Base-by-base conservation (phyloP, 805 yeast genomes). In the Naumovozyma baii region DNA sequence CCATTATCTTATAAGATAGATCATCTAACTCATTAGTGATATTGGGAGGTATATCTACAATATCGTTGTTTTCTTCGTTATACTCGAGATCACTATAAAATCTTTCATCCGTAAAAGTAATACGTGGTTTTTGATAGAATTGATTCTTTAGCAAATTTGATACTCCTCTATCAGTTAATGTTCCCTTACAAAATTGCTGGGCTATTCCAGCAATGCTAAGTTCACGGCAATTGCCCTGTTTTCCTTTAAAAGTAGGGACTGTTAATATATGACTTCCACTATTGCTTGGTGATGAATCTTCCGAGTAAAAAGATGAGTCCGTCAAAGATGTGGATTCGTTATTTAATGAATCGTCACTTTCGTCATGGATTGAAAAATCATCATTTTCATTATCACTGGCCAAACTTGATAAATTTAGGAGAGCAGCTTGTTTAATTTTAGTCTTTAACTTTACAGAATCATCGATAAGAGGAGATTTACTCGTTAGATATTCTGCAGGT, bases 201-300 rank as follows among this genome's bases (percentile, higher is more conserved):
- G 54, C 40, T 18, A 54, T 43, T 14, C 44, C 41, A 3, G 52
- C 31, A 13, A 50, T 43, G 26, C 44, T 49, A 5, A 47, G 19
- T 8, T 43, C 34, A 1, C 38, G n/a, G n/a, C n/a, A n/a, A 22
- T 22, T 22, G 9, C 10, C 10, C 35, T 14, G 39, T 34, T 22
- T 39, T 37, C 15, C 43, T 44, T 35, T 46, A 50, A 73, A 62
- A 16, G 77, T 72, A 30, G 77, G 78, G 52, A 72, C 66, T 42
- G 57, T 49, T 5, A 47, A 20, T 31, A 45, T 44, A 31, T 50
- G 7, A 22, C 10, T 10, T 22, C 10, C 26, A 22, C 26, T 22
- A n/a, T n/a, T n/a, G n/a, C n/a, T n/a, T n/a, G n/a, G n/a, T 22
- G 26, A 22, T 22, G 26, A 22, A 7, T 22, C 26, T 22, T 22